Percentiles rank a stretch among this genome's conserved stretches.
Conservation (phyloP, 202 grass and related monocot genomes). For the Schoenoplectus tabernaemontani region DNA sequence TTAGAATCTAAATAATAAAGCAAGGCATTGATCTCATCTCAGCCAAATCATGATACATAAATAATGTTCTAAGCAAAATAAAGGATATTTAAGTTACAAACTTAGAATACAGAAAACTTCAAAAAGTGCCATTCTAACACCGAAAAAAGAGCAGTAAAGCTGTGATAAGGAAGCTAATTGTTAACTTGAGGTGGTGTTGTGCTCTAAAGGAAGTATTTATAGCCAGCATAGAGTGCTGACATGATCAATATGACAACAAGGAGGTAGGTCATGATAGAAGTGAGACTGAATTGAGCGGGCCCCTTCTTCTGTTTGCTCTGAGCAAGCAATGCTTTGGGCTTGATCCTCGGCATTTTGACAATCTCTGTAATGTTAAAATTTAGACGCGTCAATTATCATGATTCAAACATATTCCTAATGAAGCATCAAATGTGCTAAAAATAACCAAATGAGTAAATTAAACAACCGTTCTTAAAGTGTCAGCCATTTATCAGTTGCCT, state of each 20-base stretch:
- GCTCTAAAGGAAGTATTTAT: conserved; percentile 44
- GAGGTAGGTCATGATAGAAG: conserved; percentile 45
- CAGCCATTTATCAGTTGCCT: neutral
- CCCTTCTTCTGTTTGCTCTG: conserved; percentile 85
- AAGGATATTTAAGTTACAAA: neutral
- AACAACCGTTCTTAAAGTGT: neutral
- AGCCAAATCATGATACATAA: conserved; percentile 6
- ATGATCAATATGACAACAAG: conserved; percentile 25
- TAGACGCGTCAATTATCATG: neutral
- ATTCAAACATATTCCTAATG: neutral
- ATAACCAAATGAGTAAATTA: neutral
- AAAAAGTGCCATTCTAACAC: conserved; percentile 5
- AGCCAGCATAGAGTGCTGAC: conserved; percentile 54
- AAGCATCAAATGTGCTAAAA: neutral
- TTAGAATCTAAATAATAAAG: neutral
- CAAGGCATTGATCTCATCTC: neutral
- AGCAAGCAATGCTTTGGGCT: conserved; percentile 62
- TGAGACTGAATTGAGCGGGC: conserved; percentile 42
- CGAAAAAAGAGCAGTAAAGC: neutral
- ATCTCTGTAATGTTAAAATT: neutral
- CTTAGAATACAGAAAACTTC: conserved; percentile 13
- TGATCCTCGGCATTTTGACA: conserved; percentile 65
- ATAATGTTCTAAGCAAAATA: neutral
- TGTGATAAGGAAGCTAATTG: neutral
- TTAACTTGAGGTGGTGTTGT: conserved; percentile 14